phyloP scores from a whole-genome alignment of 345 rosid genomes.

The Citrus australasica region DNA sequence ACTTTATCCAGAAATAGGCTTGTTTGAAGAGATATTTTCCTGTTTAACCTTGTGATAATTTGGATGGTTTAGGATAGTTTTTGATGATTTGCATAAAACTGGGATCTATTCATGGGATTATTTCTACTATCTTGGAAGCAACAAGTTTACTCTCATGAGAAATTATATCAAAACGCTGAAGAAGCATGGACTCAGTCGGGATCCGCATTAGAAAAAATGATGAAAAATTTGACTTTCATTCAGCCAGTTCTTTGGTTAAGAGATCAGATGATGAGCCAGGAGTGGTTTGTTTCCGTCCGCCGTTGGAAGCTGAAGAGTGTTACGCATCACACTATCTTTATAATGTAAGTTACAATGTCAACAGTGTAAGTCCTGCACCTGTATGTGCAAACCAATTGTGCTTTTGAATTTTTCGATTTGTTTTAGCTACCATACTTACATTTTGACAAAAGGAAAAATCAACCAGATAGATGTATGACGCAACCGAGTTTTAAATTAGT shows the following conservation, averaged over 20 bases:
- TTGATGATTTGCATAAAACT: conserved; percentile 92
- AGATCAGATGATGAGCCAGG: neutral
- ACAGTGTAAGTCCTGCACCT: neutral
- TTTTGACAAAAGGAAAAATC: neutral
- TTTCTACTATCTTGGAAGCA: conserved; percentile 73
- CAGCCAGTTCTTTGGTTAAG: neutral
- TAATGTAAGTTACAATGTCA: neutral
- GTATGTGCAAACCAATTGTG: neutral
- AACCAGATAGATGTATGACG: neutral
- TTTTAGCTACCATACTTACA: neutral
- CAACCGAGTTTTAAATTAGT: neutral
- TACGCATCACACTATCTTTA: neutral
- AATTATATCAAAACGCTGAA: conserved; percentile 66
- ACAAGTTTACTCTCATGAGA: conserved; percentile 80
- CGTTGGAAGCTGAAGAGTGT: neutral
- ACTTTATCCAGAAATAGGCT: neutral
- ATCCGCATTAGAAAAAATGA: conserved; percentile 57
- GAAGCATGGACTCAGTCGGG: conserved; percentile 86
- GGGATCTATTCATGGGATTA: conserved; percentile 96
- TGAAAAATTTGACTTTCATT: neutral
- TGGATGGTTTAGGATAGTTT: conserved; percentile 55
- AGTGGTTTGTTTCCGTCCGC: neutral
- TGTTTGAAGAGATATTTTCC: neutral
- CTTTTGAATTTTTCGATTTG: neutral
- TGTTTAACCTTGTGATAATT: neutral